Conservation (phyloP, 1,284 basidiomycete genomes). For the Bjerkandera adusta region DNA sequence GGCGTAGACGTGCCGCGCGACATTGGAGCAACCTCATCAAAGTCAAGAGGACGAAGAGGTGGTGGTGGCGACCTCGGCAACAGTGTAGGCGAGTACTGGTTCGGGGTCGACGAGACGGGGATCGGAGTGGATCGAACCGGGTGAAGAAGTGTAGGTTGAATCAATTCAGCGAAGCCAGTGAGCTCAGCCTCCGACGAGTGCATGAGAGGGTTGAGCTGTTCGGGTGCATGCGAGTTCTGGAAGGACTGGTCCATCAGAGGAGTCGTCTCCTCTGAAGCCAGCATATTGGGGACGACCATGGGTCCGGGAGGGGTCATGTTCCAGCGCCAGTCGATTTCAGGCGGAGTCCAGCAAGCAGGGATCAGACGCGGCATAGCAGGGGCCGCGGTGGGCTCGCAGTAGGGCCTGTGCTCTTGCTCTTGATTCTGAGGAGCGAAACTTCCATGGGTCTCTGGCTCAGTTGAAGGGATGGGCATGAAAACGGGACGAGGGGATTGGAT, state of each 20-base stretch:
- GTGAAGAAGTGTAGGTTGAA: too few species aligned
- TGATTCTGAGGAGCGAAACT: too few species aligned
- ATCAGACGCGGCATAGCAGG: slow-evolving; percentile 13
- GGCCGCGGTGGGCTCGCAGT: not conserved
- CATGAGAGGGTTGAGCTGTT: not conserved
- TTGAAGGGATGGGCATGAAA: too few species aligned
- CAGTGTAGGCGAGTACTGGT: not conserved
- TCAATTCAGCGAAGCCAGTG: too few species aligned
- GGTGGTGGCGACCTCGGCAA: not conserved
- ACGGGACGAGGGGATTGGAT: not conserved
- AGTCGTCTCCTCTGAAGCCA: slow-evolving; percentile 6
- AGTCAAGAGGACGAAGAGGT: slow-evolving; percentile 6
- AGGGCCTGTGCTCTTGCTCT: too few species aligned
- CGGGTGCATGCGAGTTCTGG: not conserved
- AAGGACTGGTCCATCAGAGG: not conserved
- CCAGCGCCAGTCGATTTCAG: slow-evolving; percentile 14
- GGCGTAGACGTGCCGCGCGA: not conserved
- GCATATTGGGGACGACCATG: slow-evolving; percentile 13
- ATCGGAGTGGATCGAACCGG: too few species aligned
- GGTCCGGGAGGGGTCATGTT: slow-evolving; percentile 10
- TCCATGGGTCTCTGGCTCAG: too few species aligned
- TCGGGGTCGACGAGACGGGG: not conserved
- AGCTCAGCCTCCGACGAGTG: too few species aligned
- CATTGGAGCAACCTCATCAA: slow-evolving; percentile 7
- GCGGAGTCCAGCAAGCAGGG: slow-evolving; percentile 16